A percentile compares a stretch with the other conserved stretches of the same genome.
Conservation (phyloP, 179 eudicot species). For the Beta macrorhiza region DNA sequence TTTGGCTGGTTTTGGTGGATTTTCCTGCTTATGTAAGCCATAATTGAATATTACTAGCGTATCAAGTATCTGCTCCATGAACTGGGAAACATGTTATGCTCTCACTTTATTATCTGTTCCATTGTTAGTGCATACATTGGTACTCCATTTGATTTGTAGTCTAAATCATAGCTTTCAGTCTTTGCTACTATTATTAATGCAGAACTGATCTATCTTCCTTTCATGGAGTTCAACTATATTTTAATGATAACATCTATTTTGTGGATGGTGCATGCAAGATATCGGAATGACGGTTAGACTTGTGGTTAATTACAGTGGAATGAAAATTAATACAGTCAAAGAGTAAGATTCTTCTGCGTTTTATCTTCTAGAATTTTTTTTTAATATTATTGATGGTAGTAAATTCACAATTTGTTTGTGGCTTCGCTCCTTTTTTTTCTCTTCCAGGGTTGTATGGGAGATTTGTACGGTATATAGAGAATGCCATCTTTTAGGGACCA, state of each 20-base stretch:
- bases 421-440: too few species aligned
- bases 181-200: not conserved
- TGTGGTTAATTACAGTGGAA: conserved; percentile 85
- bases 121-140: not conserved
- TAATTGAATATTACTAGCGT: too few species aligned
- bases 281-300: conserved; percentile 86
- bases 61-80: not conserved
- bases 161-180: not conserved
- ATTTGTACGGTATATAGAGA: too few species aligned
- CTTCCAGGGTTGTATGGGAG: too few species aligned
- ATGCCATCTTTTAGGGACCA: too few species aligned
- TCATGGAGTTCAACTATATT: not conserved
- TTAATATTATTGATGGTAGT: too few species aligned
- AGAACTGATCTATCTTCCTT: not conserved
- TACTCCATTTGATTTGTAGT: not conserved
- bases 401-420: too few species aligned
- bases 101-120: not conserved
- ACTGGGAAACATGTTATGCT: not conserved
- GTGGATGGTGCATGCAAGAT: conserved; percentile 71
- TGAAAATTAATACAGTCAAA: conserved; percentile 19
- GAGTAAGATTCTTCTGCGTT: too few species aligned
- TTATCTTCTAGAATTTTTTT: too few species aligned
- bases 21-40: too few species aligned
- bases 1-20: too few species aligned
- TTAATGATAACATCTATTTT: too few species aligned